Percentiles rank a stretch among this genome's conserved stretches.
These are phyloP conservation scores for Cicer bijugum DNA, from an alignment of 306 rosid genomes.

Conservation along the genomic window DNA sequence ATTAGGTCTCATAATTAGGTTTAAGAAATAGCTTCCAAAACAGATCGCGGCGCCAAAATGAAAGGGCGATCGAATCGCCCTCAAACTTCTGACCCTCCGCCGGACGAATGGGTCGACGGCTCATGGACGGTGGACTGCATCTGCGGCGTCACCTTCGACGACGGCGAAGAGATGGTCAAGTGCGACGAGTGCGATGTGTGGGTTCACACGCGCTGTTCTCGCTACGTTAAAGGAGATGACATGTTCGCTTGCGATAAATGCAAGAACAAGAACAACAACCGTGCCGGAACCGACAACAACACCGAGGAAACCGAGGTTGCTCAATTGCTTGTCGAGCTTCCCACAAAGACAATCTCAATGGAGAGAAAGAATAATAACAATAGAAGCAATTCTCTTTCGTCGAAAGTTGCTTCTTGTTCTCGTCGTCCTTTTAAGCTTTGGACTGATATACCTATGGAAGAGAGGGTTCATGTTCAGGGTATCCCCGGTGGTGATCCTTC, in stretches of 20 bases:
- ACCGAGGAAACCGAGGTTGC: conserved; percentile 95
- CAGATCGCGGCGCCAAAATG: conserved; percentile 50
- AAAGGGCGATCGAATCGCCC: conserved; percentile 92
- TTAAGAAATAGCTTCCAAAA: conserved; percentile 12
- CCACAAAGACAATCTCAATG: conserved; percentile 75
- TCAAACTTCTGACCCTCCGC: conserved; percentile 86
- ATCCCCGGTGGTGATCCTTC: conserved; percentile 87
- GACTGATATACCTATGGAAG: conserved; percentile 87
- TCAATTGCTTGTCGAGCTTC: conserved; percentile 80
- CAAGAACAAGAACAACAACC: conserved; percentile 60
- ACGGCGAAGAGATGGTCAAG: conserved; percentile 99
- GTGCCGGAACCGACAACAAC: conserved; percentile 33
- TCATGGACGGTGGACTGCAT: conserved; percentile 97
- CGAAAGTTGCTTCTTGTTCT: conserved; percentile 55
- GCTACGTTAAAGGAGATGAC: conserved; percentile 91
- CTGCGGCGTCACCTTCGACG: conserved; percentile 95
- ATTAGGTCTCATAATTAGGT: conserved; percentile 5
- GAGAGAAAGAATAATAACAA: conserved; percentile 47
- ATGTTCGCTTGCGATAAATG: conserved; percentile 91
- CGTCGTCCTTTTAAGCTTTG: conserved; percentile 82
- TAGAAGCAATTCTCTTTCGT: conserved; percentile 15
- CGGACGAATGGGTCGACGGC: conserved; percentile 92
- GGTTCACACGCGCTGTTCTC: conserved; percentile 98
- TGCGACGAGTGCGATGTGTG: conserved; percentile 98
- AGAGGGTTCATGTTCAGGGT: conserved; percentile 93